These are phyloP conservation scores for Jaminaea rosea DNA, from an alignment of 1,284 basidiomycete genomes.

Conservation along the genomic window DNA sequence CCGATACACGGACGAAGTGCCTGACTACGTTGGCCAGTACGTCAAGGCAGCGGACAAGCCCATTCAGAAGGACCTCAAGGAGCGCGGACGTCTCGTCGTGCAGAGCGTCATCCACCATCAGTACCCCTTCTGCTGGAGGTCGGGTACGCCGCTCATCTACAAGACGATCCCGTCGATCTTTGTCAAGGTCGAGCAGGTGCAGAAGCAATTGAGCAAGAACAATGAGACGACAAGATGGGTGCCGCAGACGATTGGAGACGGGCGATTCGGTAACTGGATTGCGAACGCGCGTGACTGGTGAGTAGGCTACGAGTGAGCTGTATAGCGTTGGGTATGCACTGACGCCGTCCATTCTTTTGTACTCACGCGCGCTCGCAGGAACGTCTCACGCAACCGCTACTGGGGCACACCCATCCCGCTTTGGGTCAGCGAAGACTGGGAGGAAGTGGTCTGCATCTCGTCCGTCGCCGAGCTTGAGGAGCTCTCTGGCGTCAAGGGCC, in stretches of 20 bases:
- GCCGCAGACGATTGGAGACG: conserved; percentile 78
- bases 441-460: conserved; percentile 83
- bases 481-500: conserved; percentile 72
- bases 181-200: conserved; percentile 73
- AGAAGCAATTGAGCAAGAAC: conserved; percentile 78
- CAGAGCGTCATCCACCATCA: conserved; percentile 79
- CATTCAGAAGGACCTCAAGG: conserved; percentile 85
- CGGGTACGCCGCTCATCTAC: conserved; percentile 90
- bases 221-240: conserved; percentile 93
- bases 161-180: conserved; percentile 96
- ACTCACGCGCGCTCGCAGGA: too few species aligned
- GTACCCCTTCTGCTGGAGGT: conserved; percentile 94
- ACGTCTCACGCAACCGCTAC: conserved; percentile 95
- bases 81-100: conserved; percentile 76
- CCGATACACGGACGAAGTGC: conserved; percentile 75
- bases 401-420: conserved; percentile 98
- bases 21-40: conserved; percentile 80
- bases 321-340: too few species aligned
- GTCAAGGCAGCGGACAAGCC: conserved; percentile 93
- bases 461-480: conserved; percentile 81
- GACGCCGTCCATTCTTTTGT: too few species aligned
- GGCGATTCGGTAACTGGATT: conserved; percentile 93
- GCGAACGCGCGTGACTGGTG: conserved; percentile 96
- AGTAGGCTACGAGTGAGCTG: too few species aligned
- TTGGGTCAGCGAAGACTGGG: conserved; percentile 86